Percentiles rank a stretch among this genome's conserved stretches.
These are phyloP conservation scores for Neonectria sp. DNA, from an alignment of 2,329 filamentous ascomycete species.

Conservation along the genomic window DNA sequence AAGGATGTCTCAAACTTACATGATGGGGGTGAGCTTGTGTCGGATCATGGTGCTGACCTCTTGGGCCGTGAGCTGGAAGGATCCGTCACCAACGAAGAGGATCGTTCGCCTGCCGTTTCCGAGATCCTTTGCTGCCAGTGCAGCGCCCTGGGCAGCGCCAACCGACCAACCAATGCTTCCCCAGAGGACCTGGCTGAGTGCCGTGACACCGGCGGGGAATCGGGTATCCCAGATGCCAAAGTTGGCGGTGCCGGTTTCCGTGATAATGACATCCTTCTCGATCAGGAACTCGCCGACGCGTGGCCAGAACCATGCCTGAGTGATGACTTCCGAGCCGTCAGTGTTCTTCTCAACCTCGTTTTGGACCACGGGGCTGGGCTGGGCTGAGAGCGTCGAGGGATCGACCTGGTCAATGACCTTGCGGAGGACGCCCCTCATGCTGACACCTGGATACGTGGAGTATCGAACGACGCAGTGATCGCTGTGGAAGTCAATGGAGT, in stretches of 20 bases:
- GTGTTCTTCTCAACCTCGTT: constrained; percentile 63
- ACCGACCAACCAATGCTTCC: constrained; percentile 75
- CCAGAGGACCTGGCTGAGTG: constrained; percentile 85
- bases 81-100: constrained; percentile 91
- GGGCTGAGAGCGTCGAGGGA: constrained; percentile 69
- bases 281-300: constrained; percentile 80
- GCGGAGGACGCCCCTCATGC: constrained; percentile 83
- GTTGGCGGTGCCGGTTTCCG: constrained; percentile 90
- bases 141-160: constrained; percentile 74
- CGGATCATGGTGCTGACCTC: constrained; percentile 89
- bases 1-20: constrained; percentile 65
- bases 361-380: constrained; percentile 66
- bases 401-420: constrained; percentile 76
- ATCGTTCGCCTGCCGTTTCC: constrained; percentile 76
- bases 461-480: constrained; percentile 81
- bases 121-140: constrained; percentile 79
- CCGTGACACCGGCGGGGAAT: constrained; percentile 84
- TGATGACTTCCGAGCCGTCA: constrained; percentile 66
- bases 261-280: constrained; percentile 83
- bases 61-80: constrained; percentile 87
- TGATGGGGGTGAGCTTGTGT: constrained; percentile 80
- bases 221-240: constrained; percentile 90
- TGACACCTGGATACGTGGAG: constrained; percentile 82
- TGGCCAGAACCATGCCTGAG: constrained; percentile 84
- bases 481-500: constrained; percentile 86